These are phyloP conservation scores for Tolypocladium guangdongense DNA, from an alignment of 2,329 filamentous ascomycete species.

Conservation along the genomic window DNA sequence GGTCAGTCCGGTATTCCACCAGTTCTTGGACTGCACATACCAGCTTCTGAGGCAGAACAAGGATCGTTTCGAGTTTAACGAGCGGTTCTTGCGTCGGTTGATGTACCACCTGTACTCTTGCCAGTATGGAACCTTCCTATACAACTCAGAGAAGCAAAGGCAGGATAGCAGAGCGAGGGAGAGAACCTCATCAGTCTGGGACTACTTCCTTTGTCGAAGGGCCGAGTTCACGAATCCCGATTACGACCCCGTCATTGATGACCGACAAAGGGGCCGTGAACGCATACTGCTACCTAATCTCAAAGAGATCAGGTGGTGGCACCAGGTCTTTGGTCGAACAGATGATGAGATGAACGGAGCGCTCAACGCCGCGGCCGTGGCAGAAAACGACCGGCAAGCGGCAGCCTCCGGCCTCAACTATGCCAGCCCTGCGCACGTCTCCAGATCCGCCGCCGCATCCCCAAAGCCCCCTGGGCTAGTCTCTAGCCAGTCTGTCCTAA, in stretches of 20 bases:
- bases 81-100: slow-evolving; percentile 78
- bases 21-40: slow-evolving; percentile 91
- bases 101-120: slow-evolving; percentile 93
- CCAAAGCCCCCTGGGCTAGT: slow-evolving; percentile 27
- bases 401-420: slow-evolving; percentile 24
- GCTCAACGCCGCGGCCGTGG: slow-evolving; percentile 41
- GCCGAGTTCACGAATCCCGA: slow-evolving; percentile 73
- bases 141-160: slow-evolving; percentile 87
- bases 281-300: slow-evolving; percentile 71
- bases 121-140: slow-evolving; percentile 94
- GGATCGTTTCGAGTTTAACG: slow-evolving; percentile 89
- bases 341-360: slow-evolving; percentile 88
- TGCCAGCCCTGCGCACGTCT: slow-evolving; percentile 13
- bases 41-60: slow-evolving; percentile 81
- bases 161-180: slow-evolving; percentile 57
- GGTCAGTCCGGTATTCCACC: slow-evolving; percentile 92
- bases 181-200: slow-evolving; percentile 81
- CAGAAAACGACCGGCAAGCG: slow-evolving; percentile 29
- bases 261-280: slow-evolving; percentile 69
- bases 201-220: slow-evolving; percentile 78
- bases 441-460: slow-evolving; percentile 14
- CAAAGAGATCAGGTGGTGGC: slow-evolving; percentile 86
- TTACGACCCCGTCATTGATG: slow-evolving; percentile 66
- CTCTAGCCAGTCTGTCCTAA: slow-evolving; percentile 41
- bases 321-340: slow-evolving; percentile 71